Evolutionary conservation across 371 early-diverging fungal genomes (phyloP).

Genomic region (Scutellospora calospora): DNA sequence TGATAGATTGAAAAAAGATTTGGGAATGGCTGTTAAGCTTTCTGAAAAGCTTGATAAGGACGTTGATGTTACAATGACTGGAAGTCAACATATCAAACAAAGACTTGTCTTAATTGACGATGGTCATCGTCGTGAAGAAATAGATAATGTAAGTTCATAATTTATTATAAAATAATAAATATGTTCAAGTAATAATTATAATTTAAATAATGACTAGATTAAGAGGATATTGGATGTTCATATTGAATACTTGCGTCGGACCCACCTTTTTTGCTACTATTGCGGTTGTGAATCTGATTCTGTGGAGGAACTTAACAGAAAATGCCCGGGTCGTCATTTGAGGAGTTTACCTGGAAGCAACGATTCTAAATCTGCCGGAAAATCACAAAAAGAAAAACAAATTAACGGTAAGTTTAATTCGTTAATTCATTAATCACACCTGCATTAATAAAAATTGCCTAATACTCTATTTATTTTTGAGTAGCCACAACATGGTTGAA

Average conservation of each 20-base stretch:
- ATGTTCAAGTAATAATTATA: background rate
- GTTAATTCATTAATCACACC: background rate
- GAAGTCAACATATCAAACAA: background rate
- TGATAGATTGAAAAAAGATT: constrained; percentile 76
- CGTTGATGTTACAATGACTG: constrained; percentile 51
- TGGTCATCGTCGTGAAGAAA: background rate
- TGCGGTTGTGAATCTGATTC: constrained; percentile 84
- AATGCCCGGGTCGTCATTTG: constrained; percentile 74
- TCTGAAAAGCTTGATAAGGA: constrained; percentile 71
- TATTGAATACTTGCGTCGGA: constrained; percentile 87
- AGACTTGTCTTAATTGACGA: constrained; percentile 39
- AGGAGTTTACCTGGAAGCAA: constrained; percentile 57
- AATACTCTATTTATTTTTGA: background rate
- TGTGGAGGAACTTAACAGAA: constrained; percentile 83
- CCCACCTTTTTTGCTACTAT: constrained; percentile 95
- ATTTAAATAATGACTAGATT: constrained; percentile 33
- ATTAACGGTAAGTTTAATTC: constrained; percentile 20
- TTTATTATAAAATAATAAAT: background rate
- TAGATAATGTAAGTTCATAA: background rate
- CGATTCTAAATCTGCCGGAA: constrained; percentile 43
- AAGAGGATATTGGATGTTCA: constrained; percentile 82
- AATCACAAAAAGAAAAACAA: constrained; percentile 49
- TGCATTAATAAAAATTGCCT: no score
- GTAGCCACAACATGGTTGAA: constrained; percentile 65
- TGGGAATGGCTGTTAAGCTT: constrained; percentile 65